A percentile compares a stretch with the other conserved stretches of the same genome.
Evolutionary conservation across 345 rosid genomes (phyloP).

Genomic region (Boechera stricta): DNA sequence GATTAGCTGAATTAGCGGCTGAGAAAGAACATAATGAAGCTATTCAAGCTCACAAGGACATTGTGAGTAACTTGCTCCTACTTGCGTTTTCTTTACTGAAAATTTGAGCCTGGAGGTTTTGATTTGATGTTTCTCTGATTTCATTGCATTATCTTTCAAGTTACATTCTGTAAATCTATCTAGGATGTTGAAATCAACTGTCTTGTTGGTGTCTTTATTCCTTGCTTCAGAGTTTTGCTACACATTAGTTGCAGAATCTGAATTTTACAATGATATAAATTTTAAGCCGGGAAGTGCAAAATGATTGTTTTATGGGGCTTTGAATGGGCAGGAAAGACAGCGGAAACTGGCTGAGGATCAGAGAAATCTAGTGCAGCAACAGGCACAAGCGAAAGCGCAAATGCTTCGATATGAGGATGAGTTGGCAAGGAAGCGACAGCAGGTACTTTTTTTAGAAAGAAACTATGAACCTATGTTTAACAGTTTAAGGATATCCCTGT

Average conservation of each 20-base stretch:
- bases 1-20: slow-evolving; percentile 68
- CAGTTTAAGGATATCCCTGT: not conserved
- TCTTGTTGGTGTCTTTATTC: not conserved
- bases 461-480: not conserved
- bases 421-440: slow-evolving; percentile 82
- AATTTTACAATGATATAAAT: not conserved
- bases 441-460: slow-evolving; percentile 49
- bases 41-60: slow-evolving; percentile 70
- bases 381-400: slow-evolving; percentile 85
- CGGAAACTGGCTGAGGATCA: slow-evolving; percentile 83
- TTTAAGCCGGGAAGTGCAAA: not conserved
- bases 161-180: not conserved
- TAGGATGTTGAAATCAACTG: not conserved
- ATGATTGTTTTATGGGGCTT: slow-evolving; percentile 29
- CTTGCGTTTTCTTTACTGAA: not conserved
- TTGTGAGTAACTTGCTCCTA: slow-evolving; percentile 58
- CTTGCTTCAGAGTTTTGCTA: not conserved
- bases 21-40: slow-evolving; percentile 73
- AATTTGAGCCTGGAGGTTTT: not conserved
- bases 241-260: slow-evolving; percentile 1
- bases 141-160: not conserved
- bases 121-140: slow-evolving; percentile 8
- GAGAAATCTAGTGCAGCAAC: slow-evolving; percentile 79
- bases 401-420: slow-evolving; percentile 83
- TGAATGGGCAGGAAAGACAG: slow-evolving; percentile 81